Evolutionary conservation across 140 eudicot species (phyloP).

Genomic region (Cichorium intybus): DNA sequence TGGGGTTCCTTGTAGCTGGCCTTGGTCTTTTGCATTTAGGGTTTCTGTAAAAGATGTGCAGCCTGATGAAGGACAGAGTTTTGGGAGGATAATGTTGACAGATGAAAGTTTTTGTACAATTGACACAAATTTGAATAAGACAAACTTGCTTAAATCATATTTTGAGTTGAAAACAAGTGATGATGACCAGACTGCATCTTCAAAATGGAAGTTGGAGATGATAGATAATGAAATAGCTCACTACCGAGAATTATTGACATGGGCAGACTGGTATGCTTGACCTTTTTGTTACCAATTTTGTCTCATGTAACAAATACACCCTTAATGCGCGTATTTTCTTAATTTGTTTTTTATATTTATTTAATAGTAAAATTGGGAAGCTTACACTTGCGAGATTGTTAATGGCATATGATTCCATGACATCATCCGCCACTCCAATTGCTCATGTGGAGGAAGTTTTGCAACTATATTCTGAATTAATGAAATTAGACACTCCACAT

Average conservation of each 20-base stretch:
- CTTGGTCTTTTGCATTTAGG: conserved; percentile 40
- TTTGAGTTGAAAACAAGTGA: conserved; percentile 26
- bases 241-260: conserved; percentile 59
- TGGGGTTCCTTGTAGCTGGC: conserved; percentile 38
- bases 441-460: conserved; percentile 53
- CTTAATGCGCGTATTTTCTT: conserved; percentile 13
- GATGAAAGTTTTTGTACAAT: conserved; percentile 42
- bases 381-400: conserved; percentile 90
- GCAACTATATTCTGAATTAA: conserved; percentile 60
- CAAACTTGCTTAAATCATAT: conserved; percentile 24
- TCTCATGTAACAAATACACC: not conserved
- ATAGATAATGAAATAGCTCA: conserved; percentile 63
- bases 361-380: conserved; percentile 83
- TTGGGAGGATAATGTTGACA: conserved; percentile 38
- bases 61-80: conserved; percentile 25
- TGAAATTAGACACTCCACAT: conserved; percentile 74
- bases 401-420: conserved; percentile 63
- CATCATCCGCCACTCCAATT: conserved; percentile 18
- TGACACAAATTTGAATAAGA: conserved; percentile 31
- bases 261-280: conserved; percentile 56
- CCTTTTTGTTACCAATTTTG: not conserved
- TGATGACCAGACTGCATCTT: conserved; percentile 29
- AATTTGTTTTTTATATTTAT: not conserved
- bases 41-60: conserved; percentile 37
- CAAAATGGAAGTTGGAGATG: conserved; percentile 54